Conservation (phyloP, 2,329 filamentous ascomycete genomes). For the Coniochaeta hoffmannii region DNA sequence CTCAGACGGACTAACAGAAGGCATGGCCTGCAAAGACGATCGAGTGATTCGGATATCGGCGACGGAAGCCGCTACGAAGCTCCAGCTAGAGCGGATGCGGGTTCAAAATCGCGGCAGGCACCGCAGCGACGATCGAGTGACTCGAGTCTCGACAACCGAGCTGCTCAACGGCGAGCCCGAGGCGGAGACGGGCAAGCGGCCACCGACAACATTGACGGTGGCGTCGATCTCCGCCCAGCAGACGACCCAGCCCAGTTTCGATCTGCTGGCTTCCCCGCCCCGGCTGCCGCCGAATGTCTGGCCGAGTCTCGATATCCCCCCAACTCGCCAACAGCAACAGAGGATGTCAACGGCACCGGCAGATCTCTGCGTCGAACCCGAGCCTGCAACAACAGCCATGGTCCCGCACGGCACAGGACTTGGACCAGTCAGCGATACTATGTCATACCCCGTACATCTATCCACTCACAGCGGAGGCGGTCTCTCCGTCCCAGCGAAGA, state of each 20-base stretch:
- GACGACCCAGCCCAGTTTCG: slow-evolving; percentile 6
- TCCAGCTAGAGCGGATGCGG: slow-evolving; percentile 5
- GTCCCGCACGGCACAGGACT: neutral
- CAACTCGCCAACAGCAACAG: slow-evolving; percentile 7
- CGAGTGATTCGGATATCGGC: slow-evolving; percentile 1
- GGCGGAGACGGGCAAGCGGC: neutral
- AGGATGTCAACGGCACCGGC: neutral
- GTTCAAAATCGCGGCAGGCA: slow-evolving; percentile 6
- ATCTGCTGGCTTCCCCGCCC: slow-evolving; percentile 17
- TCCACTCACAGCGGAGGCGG: neutral
- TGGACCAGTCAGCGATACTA: slow-evolving; percentile 22
- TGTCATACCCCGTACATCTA: slow-evolving; percentile 11
- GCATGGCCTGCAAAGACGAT: slow-evolving; percentile 1
- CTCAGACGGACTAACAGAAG: slow-evolving; percentile 11
- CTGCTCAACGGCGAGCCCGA: neutral
- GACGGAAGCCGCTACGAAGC: neutral
- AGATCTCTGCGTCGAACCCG: neutral
- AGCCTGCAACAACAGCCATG: neutral
- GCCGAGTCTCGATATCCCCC: slow-evolving; percentile 16
- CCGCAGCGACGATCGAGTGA: slow-evolving; percentile 1
- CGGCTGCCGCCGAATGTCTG: slow-evolving; percentile 18
- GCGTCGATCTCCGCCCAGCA: neutral
- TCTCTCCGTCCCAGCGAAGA: neutral
- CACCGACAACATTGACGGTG: neutral
- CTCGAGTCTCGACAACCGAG: neutral